Base-by-base conservation (phyloP, 805 yeast species). In the Priceomyces medius region DNA sequence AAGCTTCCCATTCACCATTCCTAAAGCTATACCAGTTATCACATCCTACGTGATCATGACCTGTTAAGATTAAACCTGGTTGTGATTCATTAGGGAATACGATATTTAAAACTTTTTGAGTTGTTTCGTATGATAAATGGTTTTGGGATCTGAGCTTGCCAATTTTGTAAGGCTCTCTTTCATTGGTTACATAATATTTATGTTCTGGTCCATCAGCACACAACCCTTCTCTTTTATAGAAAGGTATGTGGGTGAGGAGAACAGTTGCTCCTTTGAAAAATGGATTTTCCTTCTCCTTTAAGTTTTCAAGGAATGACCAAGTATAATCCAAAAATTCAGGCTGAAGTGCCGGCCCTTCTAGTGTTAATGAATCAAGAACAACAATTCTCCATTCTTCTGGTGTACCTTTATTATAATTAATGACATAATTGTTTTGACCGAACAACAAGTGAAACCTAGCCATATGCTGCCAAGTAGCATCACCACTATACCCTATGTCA, bases 21-120 rank as follows among this genome's bases (percentile, higher is more conserved):
- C 48, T 46, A 32, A 48, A 51, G 56, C 76, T 79, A 59, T 85
- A 88, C 60, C 75, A 73, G 27, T 81, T 77, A 50, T 80, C 83
- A 58, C 99, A 93, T 1, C 99, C 99, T 49, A 83, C 90, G 56
- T 93, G 99, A 57, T 93, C 99, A 63, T 93, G 99, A 1, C 99
- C 99, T 0, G 96, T 87, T 31, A 91, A 64, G 3, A 93, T 80
- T 7, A 91, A 71, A 16, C 98, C 98, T 14, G 84, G 80, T 47
- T 79, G 77, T 44, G 66, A 66, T 7, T 70, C 63, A 50, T 76
- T 76, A 28, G 78, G 78, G 58, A 91, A 91, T 12, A 87, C 73
- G n/a, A 82, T 72, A 50, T 85, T 74, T 49, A 93, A 61, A 2
- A 91, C 81, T 45, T 73, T 68, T 55, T 83, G 84, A 3, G 91